Conservation (phyloP, 805 yeast genomes). For the Lipomyces chichibuensis region DNA sequence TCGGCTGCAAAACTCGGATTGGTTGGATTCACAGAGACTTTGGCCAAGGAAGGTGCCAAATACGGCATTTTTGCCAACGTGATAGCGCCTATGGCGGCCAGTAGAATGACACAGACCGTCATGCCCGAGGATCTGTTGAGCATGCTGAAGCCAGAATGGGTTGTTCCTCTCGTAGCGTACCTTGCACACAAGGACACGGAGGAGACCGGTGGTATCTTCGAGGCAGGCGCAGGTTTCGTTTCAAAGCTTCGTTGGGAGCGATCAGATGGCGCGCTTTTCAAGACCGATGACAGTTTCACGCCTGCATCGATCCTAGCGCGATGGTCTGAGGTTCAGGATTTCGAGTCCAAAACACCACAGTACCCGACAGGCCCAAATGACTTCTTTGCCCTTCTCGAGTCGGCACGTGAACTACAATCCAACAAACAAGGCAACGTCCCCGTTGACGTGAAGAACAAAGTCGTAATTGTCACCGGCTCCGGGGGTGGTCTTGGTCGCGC, state of each 20-base stretch:
- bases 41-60: conserved; percentile 90
- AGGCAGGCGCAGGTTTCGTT: conserved; percentile 92
- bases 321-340: conserved; percentile 65
- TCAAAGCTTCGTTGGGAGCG: conserved; percentile 96
- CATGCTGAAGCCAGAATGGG: conserved; percentile 79
- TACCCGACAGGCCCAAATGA: conserved; percentile 77
- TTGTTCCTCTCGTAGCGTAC: conserved; percentile 88
- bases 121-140: conserved; percentile 84
- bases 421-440: conserved; percentile 59
- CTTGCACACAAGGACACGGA: conserved; percentile 67
- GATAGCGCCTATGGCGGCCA: conserved; percentile 93
- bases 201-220: conserved; percentile 77
- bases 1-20: conserved; percentile 90
- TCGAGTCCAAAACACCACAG: conserved; percentile 57
- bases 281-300: conserved; percentile 74
- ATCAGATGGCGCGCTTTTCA: conserved; percentile 80
- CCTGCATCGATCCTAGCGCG: conserved; percentile 79
- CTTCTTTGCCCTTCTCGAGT: conserved; percentile 62
- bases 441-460: conserved; percentile 74
- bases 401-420: conserved; percentile 54
- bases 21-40: conserved; percentile 89
- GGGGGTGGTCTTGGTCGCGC: conserved; percentile 93
- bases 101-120: conserved; percentile 92
- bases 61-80: conserved; percentile 82
- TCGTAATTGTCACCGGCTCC: conserved; percentile 91